Conservation (phyloP, 306 rosid species). For the Vicia villosa region DNA sequence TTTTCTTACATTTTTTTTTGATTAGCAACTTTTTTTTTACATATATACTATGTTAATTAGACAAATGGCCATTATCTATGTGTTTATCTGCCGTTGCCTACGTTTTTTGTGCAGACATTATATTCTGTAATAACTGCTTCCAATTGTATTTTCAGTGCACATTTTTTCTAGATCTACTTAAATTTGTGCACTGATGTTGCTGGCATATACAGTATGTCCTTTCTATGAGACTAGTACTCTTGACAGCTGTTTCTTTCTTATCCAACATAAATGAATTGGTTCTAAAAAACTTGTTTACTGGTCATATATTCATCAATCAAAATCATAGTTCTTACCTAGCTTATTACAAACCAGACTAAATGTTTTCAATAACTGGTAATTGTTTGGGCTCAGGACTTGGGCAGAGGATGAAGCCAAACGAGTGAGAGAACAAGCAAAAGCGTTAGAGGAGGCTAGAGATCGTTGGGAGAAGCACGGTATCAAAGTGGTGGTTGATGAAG, state of each 20-base stretch:
- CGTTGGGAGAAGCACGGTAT: conserved; percentile 97
- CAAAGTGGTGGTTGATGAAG: conserved; percentile 85
- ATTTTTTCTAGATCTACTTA: background rate
- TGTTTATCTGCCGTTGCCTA: background rate
- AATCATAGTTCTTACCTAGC: conserved; percentile 18
- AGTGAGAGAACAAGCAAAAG: conserved; percentile 87
- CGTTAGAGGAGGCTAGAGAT: conserved; percentile 91
- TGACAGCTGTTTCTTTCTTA: conserved; percentile 14
- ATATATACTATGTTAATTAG: background rate
- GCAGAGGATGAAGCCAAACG: conserved; percentile 98
- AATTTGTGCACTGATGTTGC: conserved; percentile 7
- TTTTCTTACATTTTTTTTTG: background rate
- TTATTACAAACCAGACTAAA: background rate
- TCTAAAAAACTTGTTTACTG: background rate
- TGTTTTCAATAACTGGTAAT: conserved; percentile 19
- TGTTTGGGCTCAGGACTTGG: conserved; percentile 68
- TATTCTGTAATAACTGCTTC: conserved; percentile 6
- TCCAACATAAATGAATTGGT: background rate
- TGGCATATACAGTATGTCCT: background rate
- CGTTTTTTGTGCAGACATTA: background rate
- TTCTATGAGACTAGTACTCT: background rate
- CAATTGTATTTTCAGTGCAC: background rate
- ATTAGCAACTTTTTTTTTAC: background rate
- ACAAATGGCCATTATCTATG: background rate
- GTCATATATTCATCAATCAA: background rate